Percentiles rank a stretch among this genome's conserved stretches.
Conservation (phyloP, 768 basidiomycete species). For the Pulveroboletus frians region DNA sequence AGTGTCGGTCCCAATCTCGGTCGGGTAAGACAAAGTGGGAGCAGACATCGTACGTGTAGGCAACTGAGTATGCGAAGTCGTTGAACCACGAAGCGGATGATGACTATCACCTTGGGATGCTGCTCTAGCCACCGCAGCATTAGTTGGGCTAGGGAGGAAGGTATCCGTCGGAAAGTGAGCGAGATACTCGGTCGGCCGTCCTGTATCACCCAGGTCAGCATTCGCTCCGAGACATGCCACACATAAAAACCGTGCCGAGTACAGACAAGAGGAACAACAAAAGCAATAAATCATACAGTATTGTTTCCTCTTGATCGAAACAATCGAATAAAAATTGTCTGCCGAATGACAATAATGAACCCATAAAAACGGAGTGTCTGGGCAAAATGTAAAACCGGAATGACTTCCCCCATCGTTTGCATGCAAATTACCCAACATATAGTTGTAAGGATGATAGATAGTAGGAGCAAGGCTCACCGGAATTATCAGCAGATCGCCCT, state of each 20-base stretch:
- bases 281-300: not conserved
- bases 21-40: not conserved
- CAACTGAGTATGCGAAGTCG: not conserved
- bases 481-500: not conserved
- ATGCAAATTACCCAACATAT: not conserved
- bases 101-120: not conserved
- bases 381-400: not conserved
- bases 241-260: not conserved
- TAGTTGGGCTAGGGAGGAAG: not conserved
- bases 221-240: not conserved
- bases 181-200: slow-evolving; percentile 3
- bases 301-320: not conserved
- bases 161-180: not conserved
- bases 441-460: not conserved
- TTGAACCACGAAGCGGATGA: not conserved
- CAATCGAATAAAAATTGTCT: not conserved
- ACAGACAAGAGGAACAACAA: not conserved
- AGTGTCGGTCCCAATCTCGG: not conserved
- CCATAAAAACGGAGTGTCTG: not conserved
- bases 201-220: slow-evolving; percentile 7
- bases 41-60: not conserved
- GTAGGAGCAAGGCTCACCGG: slow-evolving; percentile 6
- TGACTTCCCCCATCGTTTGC: not conserved
- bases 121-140: not conserved
- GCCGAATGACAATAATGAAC: not conserved